Conservation (phyloP, 2,329 filamentous ascomycete species). For the Exophiala sideris region DNA sequence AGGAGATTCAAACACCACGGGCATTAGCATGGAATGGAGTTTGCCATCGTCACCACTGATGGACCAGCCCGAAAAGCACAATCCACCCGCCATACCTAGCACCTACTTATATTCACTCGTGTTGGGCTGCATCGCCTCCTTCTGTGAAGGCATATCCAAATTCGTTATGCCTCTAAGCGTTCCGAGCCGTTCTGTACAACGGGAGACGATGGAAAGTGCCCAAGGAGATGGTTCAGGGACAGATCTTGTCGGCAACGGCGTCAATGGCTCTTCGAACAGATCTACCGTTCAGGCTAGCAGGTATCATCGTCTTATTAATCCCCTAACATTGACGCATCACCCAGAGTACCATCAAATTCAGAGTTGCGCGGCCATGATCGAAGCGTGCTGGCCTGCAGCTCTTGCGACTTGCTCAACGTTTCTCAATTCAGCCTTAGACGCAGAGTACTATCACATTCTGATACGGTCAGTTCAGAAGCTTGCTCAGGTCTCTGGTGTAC, state of each 20-base stretch:
- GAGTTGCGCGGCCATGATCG: slow-evolving; percentile 76
- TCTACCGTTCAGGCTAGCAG: slow-evolving; percentile 38
- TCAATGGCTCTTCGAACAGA: slow-evolving; percentile 4
- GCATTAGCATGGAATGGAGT: slow-evolving; percentile 91
- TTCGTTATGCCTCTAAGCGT: slow-evolving; percentile 90
- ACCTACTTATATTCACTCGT: slow-evolving; percentile 92
- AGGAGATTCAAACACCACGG: slow-evolving; percentile 63
- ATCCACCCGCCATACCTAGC: slow-evolving; percentile 77
- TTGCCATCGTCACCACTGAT: slow-evolving; percentile 81
- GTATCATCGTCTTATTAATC: slow-evolving; percentile 78
- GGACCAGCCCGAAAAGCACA: slow-evolving; percentile 89
- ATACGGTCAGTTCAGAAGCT: slow-evolving; percentile 94
- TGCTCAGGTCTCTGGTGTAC: slow-evolving; percentile 85
- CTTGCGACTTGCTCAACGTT: slow-evolving; percentile 95
- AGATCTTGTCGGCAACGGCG: slow-evolving; percentile 17
- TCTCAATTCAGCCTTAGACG: slow-evolving; percentile 83
- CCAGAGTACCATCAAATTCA: slow-evolving; percentile 68
- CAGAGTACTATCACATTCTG: slow-evolving; percentile 87
- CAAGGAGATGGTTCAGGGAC: slow-evolving; percentile 27
- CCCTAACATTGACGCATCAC: slow-evolving; percentile 70
- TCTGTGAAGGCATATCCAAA: slow-evolving; percentile 89
- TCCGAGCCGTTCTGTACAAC: slow-evolving; percentile 53
- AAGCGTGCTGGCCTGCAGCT: slow-evolving; percentile 92
- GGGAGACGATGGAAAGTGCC: slow-evolving; percentile 18
- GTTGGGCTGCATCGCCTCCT: slow-evolving; percentile 79